Evolutionary conservation across 805 yeast species (phyloP), one percentile per base, ranked within the genome.

Genomic region (Candida tallmaniae): DNA sequence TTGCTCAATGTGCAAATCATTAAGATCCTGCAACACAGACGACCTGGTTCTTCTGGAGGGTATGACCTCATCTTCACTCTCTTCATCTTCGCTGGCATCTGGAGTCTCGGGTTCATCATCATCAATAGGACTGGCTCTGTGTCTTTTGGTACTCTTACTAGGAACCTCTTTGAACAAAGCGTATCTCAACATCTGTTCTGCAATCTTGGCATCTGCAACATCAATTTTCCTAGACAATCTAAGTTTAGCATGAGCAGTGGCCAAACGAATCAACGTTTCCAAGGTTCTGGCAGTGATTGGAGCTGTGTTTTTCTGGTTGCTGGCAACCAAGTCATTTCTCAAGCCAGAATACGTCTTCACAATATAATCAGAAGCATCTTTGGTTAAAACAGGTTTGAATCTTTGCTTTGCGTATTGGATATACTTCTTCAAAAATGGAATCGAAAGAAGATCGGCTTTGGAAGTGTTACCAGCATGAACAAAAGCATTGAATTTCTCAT

Each of bases 281-380:
- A 90, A 69, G 4, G 97, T 93, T 78, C 98, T 84, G n/a, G 97
- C 95, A 2, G 98, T 90, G 46, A 90, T 85, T 23, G 98, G 97
- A 1, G 96, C 82, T 0, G 96, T 89, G 52, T 79, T 74, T 34
- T 83, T 75, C 46, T 80, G 83, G 51, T 80, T 82, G 40, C 61
- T 68, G 25, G 70, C 73, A 34, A 70, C 63, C 36, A 72, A 73
- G 44, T 82, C 84, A 56, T 88, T 89, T 65, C 98, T 76, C 45
- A 93, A 69, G 9, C 79, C 78, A 2, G 95, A 68, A 55, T 90
- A 93, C 12, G 83, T 76, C 35, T 73, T 75, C 15, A 88, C 93
- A 50, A 93, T 87, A 56, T 81, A 74, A 35, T 79, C 83, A 7
- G 88, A 74, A 1, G 97, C 96, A 31, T 66, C 74, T 41, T 78